These are phyloP conservation scores for Suillus subalutaceus DNA, from an alignment of 768 basidiomycete genomes.

Conservation along the genomic window DNA sequence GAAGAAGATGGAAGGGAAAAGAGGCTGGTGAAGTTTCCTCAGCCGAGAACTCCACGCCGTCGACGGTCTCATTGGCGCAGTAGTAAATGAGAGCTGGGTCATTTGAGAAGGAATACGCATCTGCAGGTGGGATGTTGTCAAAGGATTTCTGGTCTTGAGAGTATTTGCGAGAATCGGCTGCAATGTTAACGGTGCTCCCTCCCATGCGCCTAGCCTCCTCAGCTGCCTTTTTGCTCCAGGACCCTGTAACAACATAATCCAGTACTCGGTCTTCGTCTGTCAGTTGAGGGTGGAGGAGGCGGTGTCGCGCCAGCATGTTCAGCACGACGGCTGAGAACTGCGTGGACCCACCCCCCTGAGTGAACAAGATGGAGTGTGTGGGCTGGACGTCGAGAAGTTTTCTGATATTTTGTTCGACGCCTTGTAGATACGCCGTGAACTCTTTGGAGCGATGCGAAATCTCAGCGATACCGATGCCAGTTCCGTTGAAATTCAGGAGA, in stretches of 20 bases:
- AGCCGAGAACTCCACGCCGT: slow-evolving; percentile 85
- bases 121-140: slow-evolving; percentile 77
- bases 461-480: slow-evolving; percentile 95
- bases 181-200: slow-evolving; percentile 63
- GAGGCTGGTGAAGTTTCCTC: slow-evolving; percentile 55
- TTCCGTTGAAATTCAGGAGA: slow-evolving; percentile 86
- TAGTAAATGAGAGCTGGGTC: slow-evolving; percentile 93
- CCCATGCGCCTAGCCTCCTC: slow-evolving; percentile 80
- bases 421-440: slow-evolving; percentile 70
- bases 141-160: slow-evolving; percentile 71
- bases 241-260: slow-evolving; percentile 93
- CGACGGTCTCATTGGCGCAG: slow-evolving; percentile 99
- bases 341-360: slow-evolving; percentile 90
- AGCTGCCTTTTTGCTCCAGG: slow-evolving; percentile 87
- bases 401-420: slow-evolving; percentile 69
- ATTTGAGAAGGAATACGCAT: slow-evolving; percentile 74
- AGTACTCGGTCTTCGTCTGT: slow-evolving; percentile 57
- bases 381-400: slow-evolving; percentile 78
- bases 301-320: slow-evolving; percentile 87
- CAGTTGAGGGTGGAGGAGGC: slow-evolving; percentile 68
- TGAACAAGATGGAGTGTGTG: slow-evolving; percentile 86
- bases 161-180: slow-evolving; percentile 64
- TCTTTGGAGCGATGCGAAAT: slow-evolving; percentile 94
- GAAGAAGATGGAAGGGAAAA: slow-evolving; percentile 84
- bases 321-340: slow-evolving; percentile 93